Percentiles rank a stretch among this genome's conserved stretches.
These are phyloP conservation scores for Botrytis galanthina DNA, from an alignment of 2,329 filamentous ascomycete species.

Conservation along the genomic window DNA sequence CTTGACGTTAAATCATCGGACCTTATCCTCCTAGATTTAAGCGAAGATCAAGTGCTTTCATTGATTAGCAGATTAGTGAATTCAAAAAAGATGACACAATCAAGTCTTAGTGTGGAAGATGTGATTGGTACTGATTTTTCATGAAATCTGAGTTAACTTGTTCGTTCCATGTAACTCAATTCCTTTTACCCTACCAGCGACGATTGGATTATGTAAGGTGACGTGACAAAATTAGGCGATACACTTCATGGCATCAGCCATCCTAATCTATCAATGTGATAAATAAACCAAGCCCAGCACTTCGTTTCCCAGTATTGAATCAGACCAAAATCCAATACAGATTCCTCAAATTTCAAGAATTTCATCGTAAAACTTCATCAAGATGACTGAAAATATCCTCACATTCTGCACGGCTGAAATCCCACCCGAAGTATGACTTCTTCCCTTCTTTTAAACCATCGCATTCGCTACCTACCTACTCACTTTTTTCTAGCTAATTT, in stretches of 20 bases:
- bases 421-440: neutral
- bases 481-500: neutral
- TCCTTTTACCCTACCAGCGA: neutral
- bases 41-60: neutral
- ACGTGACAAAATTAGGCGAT: constrained; percentile 1
- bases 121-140: neutral
- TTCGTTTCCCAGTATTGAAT: neutral
- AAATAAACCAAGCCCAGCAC: neutral
- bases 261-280: neutral
- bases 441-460: neutral
- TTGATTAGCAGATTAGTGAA: neutral
- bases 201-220: neutral
- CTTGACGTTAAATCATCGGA: neutral
- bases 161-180: neutral
- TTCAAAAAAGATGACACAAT: neutral
- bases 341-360: neutral
- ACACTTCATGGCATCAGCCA: neutral
- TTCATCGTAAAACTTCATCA: neutral
- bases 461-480: neutral
- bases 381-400: neutral
- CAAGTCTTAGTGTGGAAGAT: neutral
- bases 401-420: neutral
- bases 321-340: neutral
- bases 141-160: neutral
- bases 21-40: neutral